Conservation (phyloP, 169 alveolate species). For the Babesia gibsoni region DNA sequence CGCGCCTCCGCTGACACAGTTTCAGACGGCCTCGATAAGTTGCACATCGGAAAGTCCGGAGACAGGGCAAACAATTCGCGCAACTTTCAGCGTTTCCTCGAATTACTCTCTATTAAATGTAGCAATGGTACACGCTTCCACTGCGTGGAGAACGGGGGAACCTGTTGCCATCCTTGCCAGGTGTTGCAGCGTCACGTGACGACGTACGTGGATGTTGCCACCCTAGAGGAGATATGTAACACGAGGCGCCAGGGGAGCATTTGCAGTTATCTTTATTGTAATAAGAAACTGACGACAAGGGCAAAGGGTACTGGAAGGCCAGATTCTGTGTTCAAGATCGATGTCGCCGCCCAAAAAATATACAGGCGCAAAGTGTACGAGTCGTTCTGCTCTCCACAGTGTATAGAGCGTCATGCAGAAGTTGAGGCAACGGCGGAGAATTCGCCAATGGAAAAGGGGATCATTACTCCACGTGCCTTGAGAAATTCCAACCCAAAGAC, state of each 20-base stretch:
- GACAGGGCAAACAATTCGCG: conserved; percentile 13
- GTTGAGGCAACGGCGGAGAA: conserved; percentile 14
- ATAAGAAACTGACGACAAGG: conserved; percentile 3
- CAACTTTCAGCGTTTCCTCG: conserved; percentile 27
- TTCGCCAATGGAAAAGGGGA: conserved; percentile 60
- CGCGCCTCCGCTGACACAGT: conserved; percentile 3
- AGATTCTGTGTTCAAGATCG: conserved; percentile 51
- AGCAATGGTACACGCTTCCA: conserved; percentile 47
- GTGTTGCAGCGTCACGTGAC: conserved; percentile 15
- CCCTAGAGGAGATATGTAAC: conserved; percentile 40
- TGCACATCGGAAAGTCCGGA: neutral
- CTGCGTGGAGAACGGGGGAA: conserved; percentile 13
- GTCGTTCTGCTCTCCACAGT: conserved; percentile 49
- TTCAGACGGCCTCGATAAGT: neutral
- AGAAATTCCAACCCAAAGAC: conserved; percentile 21
- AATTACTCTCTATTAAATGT: neutral
- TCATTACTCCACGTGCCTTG: conserved; percentile 59
- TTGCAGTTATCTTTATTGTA: conserved; percentile 53
- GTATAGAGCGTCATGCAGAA: conserved; percentile 31
- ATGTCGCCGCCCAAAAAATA: conserved; percentile 23
- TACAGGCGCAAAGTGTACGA: conserved; percentile 44
- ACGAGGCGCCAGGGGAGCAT: conserved; percentile 9
- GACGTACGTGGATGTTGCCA: conserved; percentile 57
- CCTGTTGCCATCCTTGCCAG: conserved; percentile 48
- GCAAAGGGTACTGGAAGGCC: neutral